Evolutionary conservation across 129 eudicot genomes (phyloP), one percentile per base, ranked within the genome.

Genomic region (Centella asiatica): DNA sequence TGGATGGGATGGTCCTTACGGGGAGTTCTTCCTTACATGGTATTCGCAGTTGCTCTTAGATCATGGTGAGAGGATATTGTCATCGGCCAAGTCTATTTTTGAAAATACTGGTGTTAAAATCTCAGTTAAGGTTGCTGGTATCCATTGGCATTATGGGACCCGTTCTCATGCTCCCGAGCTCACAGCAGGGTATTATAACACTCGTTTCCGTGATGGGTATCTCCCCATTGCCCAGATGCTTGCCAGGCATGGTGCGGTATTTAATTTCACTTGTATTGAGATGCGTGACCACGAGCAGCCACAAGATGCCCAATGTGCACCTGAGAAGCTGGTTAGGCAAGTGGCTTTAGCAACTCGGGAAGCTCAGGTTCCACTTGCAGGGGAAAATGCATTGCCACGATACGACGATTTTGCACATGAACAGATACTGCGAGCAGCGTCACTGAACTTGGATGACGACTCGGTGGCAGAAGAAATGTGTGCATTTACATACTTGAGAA

Each of bases 21-120:
- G 99, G 2, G 86, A 93, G 32, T 93, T 93, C 74, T 93, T 93
- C 78, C 96, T 93, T 32, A 47, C 83, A 14, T 93, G 99, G 99
- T 93, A 93, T 62, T 93, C 99, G 2, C 85, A 85, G 26, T 80
- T 87, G 88, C 84, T 92, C 29, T 62, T 92, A 26, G 86, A 82
- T 37, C 99, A 92, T 9, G 99, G 96, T 2, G 99, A 92, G 61
- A 72, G 88, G 32, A 82, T 92, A 51, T 57, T 92, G 19, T 66
- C 83, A 12, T 76, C 95, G 0, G 82, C 86, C 60, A 74, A 59
- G 12, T 57, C 68, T 10, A 65, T 77, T 22, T 86, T 79, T 40
- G 67, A 76, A 24, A 77, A 80, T 62, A 70, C 6, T 4, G 88
- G 86, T 27, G 77, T 72, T 48, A 86, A 86, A 46, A 76, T 80